Evolutionary conservation across 257 asterid genomes (phyloP).

Genomic region (Scutellaria minor): DNA sequence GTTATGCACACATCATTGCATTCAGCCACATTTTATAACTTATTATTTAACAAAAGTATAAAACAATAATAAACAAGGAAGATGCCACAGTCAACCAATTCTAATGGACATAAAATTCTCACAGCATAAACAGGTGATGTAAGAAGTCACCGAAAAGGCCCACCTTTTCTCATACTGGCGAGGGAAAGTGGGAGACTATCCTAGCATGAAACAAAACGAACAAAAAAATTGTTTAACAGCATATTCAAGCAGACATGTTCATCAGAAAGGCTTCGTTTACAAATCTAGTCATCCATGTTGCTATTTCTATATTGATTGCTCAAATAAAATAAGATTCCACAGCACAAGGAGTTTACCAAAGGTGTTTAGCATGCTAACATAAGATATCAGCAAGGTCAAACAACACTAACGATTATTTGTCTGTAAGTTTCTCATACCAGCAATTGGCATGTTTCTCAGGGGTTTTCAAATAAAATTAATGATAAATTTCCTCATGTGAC

Average conservation of each 20-base stretch:
- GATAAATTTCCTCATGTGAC: not conserved
- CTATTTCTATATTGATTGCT: not conserved
- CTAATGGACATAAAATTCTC: too few species aligned
- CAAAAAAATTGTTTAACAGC: not conserved
- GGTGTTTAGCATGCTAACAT: not conserved
- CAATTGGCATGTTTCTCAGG: constrained; percentile 7
- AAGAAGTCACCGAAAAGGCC: not conserved
- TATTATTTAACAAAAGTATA: not conserved
- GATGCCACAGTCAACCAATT: too few species aligned
- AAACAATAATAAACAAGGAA: not conserved
- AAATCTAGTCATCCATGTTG: not conserved
- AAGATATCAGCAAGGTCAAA: not conserved
- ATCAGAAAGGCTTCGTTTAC: not conserved
- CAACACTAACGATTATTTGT: not conserved
- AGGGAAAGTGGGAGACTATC: not conserved
- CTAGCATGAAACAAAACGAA: not conserved
- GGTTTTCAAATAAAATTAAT: not conserved
- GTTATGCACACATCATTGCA: not conserved
- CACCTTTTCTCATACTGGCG: not conserved
- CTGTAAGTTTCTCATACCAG: constrained; percentile 3
- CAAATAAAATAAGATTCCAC: not conserved
- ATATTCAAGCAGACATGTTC: not conserved
- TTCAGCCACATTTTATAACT: not conserved
- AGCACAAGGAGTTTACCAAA: constrained; percentile 6
- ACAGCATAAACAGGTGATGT: not conserved